Evolutionary conservation across 345 rosid species (phyloP).

Genomic region (Murraya koenigii): DNA sequence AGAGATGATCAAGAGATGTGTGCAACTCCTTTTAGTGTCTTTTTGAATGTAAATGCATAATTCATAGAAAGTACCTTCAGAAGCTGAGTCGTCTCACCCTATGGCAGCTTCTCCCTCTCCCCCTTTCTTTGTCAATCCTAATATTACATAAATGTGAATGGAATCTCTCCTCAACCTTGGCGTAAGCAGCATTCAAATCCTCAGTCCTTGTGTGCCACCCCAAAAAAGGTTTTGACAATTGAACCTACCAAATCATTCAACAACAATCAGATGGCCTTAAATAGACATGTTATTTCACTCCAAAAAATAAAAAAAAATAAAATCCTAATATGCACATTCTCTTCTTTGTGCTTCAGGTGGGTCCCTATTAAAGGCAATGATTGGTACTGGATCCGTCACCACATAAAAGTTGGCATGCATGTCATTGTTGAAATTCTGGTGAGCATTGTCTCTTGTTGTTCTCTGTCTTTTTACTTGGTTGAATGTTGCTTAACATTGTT

Average conservation of each 20-base stretch:
- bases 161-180: neutral
- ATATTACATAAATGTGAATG: neutral
- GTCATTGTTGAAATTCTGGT: conserved; percentile 92
- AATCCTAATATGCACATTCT: conserved; percentile 4
- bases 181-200: neutral
- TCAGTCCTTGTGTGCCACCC: neutral
- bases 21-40: neutral
- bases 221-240: neutral
- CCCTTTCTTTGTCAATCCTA: neutral
- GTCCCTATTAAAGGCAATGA: conserved; percentile 89
- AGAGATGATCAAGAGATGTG: neutral
- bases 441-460: conserved; percentile 25
- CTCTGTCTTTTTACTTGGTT: neutral
- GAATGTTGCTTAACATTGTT: neutral
- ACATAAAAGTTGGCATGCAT: conserved; percentile 90
- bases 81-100: neutral
- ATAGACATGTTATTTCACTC: neutral
- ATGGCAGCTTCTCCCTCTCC: neutral
- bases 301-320: neutral
- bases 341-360: conserved; percentile 58
- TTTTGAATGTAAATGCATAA: neutral
- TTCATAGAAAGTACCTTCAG: neutral
- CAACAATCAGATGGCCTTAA: neutral
- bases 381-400: conserved; percentile 99
- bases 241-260: neutral